phyloP scores from a whole-genome alignment of 148 eudicot species.

The Oxyria digyna region DNA sequence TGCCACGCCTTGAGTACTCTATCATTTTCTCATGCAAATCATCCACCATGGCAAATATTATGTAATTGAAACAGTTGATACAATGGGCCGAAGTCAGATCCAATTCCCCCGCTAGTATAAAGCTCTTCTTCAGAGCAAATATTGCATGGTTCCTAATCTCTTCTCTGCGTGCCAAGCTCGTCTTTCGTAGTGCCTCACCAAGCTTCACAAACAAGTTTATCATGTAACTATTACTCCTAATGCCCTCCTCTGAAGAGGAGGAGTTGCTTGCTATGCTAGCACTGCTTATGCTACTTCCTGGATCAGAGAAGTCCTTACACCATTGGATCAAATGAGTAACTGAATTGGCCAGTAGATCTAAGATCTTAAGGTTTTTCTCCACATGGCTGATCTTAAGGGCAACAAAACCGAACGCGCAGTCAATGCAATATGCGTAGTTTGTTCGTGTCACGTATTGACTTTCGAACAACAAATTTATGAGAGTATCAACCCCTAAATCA shows the following conservation, averaged over 20 bases:
- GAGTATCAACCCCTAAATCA: conserved; percentile 56
- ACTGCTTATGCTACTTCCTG: conserved; percentile 33
- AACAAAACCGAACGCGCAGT: conserved; percentile 76
- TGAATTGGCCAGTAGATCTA: conserved; percentile 71
- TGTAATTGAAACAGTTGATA: conserved; percentile 46
- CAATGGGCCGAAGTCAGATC: conserved; percentile 44
- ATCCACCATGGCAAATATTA: conserved; percentile 84
- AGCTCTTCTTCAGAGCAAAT: conserved; percentile 48
- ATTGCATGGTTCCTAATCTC: conserved; percentile 81
- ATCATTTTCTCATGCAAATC: conserved; percentile 86
- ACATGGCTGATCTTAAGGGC: conserved; percentile 61
- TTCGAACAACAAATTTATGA: conserved; percentile 42
- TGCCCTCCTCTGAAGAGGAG: conserved; percentile 36
- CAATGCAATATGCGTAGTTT: conserved; percentile 55
- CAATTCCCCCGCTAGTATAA: conserved; percentile 46
- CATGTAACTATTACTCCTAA: conserved; percentile 18
- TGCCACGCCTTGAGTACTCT: conserved; percentile 72
- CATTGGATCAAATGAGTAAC: conserved; percentile 56
- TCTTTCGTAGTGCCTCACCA: conserved; percentile 66
- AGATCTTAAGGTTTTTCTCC: conserved; percentile 54
- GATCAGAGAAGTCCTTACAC: conserved; percentile 52
- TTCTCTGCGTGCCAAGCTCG: conserved; percentile 79
- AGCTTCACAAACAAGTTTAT: conserved; percentile 50
- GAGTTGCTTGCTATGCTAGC: conserved; percentile 38
- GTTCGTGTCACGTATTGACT: conserved; percentile 25